A percentile compares a stretch with the other conserved stretches of the same genome.
Conservation (phyloP, 78 protist genomes). For the Speleostelium caveatum region DNA sequence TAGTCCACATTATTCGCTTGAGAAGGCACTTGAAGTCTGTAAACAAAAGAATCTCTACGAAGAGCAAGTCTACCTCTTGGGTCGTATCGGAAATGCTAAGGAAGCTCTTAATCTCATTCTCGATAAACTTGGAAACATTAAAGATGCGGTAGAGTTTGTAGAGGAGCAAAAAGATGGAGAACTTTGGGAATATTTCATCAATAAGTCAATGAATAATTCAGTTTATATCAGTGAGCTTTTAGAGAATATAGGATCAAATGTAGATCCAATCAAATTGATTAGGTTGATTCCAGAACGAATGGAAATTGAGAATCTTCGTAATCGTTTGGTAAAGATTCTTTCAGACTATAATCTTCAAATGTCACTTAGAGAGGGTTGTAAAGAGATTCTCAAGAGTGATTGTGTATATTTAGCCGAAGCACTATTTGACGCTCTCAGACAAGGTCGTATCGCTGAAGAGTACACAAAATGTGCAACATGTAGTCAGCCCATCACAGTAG, state of each 20-base stretch:
- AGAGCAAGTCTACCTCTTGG: conserved; percentile 87
- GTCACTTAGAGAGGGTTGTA: conserved; percentile 88
- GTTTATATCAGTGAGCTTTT: conserved; percentile 77
- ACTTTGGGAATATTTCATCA: conserved; percentile 92
- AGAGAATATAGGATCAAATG: conserved; percentile 86
- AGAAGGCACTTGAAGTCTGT: conserved; percentile 82
- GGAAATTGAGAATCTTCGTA: conserved; percentile 82
- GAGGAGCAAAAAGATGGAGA: conserved; percentile 90
- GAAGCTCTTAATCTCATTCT: conserved; percentile 91
- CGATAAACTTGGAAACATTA: conserved; percentile 82
- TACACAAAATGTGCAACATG: conserved; percentile 74
- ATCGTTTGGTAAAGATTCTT: conserved; percentile 86
- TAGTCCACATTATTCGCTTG: conserved; percentile 76
- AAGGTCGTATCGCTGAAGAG: conserved; percentile 51
- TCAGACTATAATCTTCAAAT: conserved; percentile 89
- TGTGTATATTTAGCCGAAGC: conserved; percentile 75
- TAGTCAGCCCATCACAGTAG: conserved; percentile 46
- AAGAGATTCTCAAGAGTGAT: conserved; percentile 80
- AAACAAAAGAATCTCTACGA: conserved; percentile 79
- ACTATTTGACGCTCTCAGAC: conserved; percentile 10
- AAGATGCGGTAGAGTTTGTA: conserved; percentile 89
- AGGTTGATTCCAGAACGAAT: conserved; percentile 75
- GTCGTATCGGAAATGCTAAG: conserved; percentile 88
- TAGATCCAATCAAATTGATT: conserved; percentile 88
- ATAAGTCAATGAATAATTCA: conserved; percentile 81